Base-by-base conservation (phyloP, 2,329 filamentous ascomycete species). In the Colletotrichum tabaci region DNA sequence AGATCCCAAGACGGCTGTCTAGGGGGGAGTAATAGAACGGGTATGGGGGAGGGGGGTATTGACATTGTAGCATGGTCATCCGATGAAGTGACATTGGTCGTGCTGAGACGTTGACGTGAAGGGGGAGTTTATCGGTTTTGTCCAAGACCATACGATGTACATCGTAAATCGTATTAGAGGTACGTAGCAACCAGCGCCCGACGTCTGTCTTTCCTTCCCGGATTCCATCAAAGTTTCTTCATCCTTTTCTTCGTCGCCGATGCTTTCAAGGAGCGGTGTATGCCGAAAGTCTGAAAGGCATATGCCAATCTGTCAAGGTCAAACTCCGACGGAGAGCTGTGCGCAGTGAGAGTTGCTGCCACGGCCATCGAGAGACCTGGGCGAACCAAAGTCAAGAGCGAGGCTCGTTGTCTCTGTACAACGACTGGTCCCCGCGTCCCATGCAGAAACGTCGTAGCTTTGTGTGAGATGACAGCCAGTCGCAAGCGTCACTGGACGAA, bases 71-170 rank as follows among this genome's bases (percentile, higher is more conserved):
- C 53, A 63, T 64, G 53, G 52, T 72, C 65, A 47, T 72, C 69
- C 53, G 69, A 72, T 64, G 46, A 60, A 60, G 52, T 60, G 58
- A 69, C 46, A 56, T 71, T 60, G 56, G 44, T 56, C 42, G 23
- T 53, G 52, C 65, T 69, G 69, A 72, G 69, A 72, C 69, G 66
- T 56, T 72, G 69, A 69, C 69, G 13, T 69, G 69, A 60, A 72
- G 44, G 65, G 58, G 52, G 7, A 71, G 46, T 23, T 57, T 23
- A 63, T 52, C 35, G 44, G 66, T 38, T 44, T 38, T 57, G 35
- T 64, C 35, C n/a, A 18, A 53, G 21, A 44, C 13, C 16, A 30
- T 30, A 30, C 26, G 47, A 57, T 10, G 40, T 55, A 23, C 21
- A 30, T 30, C 4, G 26, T 30, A 30, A 4, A 30, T 30, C 26